These are phyloP conservation scores for Colletotrichum neosansevieriae DNA, from an alignment of 2,329 filamentous ascomycete genomes.

Conservation along the genomic window DNA sequence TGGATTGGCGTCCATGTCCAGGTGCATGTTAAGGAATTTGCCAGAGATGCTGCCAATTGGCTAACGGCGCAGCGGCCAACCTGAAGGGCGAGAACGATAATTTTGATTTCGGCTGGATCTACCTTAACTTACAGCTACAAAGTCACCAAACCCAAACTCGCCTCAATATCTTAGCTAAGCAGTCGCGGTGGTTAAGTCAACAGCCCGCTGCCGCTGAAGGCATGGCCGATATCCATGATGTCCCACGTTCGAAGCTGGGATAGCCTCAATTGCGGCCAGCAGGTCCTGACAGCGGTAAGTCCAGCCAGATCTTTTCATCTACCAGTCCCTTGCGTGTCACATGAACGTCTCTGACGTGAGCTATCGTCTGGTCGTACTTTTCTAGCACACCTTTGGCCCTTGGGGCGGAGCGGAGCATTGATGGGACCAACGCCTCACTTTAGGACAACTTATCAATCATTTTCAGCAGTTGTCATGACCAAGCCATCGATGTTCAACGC, in stretches of 20 bases:
- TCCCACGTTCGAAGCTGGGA: slow-evolving; percentile 21
- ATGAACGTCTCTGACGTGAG: slow-evolving; percentile 20
- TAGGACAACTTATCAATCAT: background rate
- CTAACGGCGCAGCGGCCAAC: slow-evolving; percentile 19
- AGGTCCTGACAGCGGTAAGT: slow-evolving; percentile 17
- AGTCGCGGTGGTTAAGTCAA: background rate
- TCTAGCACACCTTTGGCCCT: background rate
- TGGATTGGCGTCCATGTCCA: slow-evolving; percentile 18
- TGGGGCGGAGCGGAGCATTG: slow-evolving; percentile 15
- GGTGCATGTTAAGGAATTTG: slow-evolving; percentile 15
- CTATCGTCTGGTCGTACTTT: slow-evolving; percentile 21
- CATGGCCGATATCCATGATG: slow-evolving; percentile 24
- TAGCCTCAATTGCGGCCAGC: slow-evolving; percentile 30
- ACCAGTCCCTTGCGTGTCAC: slow-evolving; percentile 25
- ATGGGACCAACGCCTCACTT: slow-evolving; percentile 26
- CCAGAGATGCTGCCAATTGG: background rate
- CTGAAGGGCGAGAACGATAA: slow-evolving; percentile 38
- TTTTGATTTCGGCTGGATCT: too few relatives aligned
- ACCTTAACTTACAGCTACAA: too few relatives aligned
- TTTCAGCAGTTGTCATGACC: background rate
- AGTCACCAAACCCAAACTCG: background rate
- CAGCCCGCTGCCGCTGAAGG: slow-evolving; percentile 32
- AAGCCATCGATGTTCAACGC: background rate
- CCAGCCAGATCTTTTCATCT: slow-evolving; percentile 1
- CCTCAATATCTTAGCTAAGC: slow-evolving; percentile 19